phyloP scores from a whole-genome alignment of 2,329 filamentous ascomycete genomes.

The Ilyonectria mors-panacis region DNA sequence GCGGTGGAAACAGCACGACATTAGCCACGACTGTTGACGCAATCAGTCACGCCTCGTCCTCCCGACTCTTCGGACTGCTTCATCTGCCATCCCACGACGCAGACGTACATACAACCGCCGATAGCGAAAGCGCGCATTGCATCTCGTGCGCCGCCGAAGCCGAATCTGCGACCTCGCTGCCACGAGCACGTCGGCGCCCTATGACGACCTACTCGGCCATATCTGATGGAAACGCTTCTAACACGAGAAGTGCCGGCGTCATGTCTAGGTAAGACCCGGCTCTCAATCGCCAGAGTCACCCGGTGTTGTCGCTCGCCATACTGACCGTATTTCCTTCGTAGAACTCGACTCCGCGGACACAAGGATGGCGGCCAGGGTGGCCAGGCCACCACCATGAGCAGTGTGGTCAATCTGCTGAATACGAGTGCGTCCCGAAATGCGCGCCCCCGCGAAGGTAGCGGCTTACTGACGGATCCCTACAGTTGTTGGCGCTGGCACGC shows the following conservation, averaged over 20 bases:
- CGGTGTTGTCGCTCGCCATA: constrained; percentile 10
- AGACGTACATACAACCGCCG: background rate
- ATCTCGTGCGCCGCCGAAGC: background rate
- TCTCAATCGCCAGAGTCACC: constrained; percentile 26
- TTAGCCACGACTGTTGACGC: constrained; percentile 41
- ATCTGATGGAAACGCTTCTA: constrained; percentile 62
- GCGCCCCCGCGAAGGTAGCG: constrained; percentile 22
- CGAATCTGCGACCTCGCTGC: constrained; percentile 6
- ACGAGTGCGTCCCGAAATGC: constrained; percentile 77
- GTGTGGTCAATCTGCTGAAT: constrained; percentile 95
- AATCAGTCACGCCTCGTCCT: constrained; percentile 34
- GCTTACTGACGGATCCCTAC: constrained; percentile 38
- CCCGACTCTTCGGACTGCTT: background rate
- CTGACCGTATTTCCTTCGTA: constrained; percentile 47
- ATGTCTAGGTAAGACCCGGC: constrained; percentile 63
- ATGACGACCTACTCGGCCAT: constrained; percentile 72
- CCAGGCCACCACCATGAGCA: constrained; percentile 89
- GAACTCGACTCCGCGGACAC: constrained; percentile 73
- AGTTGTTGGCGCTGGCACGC: constrained; percentile 94
- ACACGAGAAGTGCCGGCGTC: constrained; percentile 57
- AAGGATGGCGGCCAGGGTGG: constrained; percentile 79
- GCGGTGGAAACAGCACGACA: constrained; percentile 28
- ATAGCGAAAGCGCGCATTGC: background rate
- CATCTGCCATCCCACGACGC: constrained; percentile 27
- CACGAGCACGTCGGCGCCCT: constrained; percentile 44